Conservation (phyloP, 2,329 filamentous ascomycete genomes). For the Furcasterigmium sp. region DNA sequence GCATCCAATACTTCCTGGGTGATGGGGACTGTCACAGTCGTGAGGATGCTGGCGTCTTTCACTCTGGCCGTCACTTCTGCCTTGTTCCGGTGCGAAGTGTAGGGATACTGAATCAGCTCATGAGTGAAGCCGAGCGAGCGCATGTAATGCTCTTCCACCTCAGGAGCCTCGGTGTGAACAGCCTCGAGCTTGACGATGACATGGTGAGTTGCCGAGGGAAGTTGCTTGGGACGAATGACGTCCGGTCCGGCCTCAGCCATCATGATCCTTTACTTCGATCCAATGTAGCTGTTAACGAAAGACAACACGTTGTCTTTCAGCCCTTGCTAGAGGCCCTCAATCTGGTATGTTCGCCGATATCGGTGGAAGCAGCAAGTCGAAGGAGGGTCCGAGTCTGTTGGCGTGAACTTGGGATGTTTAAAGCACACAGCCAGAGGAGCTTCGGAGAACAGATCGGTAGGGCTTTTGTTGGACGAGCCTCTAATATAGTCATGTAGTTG, state of each 20-base stretch:
- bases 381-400: no score
- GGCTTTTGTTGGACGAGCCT: no score
- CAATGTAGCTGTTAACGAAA: no score
- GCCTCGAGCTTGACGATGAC: slow-evolving; percentile 15
- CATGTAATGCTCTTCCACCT: slow-evolving; percentile 5
- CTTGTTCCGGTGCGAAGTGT: slow-evolving; percentile 7
- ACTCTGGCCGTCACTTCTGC: slow-evolving; percentile 10
- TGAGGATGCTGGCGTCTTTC: slow-evolving; percentile 18
- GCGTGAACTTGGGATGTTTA: no score
- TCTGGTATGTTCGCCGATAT: no score
- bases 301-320: no score
- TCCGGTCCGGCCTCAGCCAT: slow-evolving; percentile 8
- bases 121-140: slow-evolving; percentile 4
- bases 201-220: slow-evolving; percentile 9
- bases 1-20: slow-evolving; percentile 10
- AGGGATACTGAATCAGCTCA: slow-evolving; percentile 11
- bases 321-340: no score
- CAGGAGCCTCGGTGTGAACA: slow-evolving; percentile 8
- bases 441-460: no score
- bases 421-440: no score
- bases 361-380: no score
- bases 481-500: no score
- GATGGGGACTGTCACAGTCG: slow-evolving; percentile 17
- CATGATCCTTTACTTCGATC: no score
- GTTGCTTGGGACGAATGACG: slow-evolving; percentile 7